A percentile compares a stretch with the other conserved stretches of the same genome.
These are phyloP conservation scores for Chaetomiaceae sp. DNA, from an alignment of 2,329 filamentous ascomycete species.

Conservation along the genomic window DNA sequence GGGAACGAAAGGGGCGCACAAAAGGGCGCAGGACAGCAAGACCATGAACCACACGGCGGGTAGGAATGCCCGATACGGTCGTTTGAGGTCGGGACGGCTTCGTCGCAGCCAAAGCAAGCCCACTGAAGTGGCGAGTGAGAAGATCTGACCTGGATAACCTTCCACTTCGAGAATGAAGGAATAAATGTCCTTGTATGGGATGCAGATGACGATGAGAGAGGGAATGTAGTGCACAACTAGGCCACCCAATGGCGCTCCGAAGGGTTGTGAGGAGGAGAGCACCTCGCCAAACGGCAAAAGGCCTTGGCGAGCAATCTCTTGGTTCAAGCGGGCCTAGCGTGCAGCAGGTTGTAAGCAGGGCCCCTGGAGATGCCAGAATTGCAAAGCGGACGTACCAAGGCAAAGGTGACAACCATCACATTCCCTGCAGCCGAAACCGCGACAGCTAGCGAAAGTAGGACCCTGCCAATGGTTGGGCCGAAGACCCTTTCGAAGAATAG, in stretches of 20 bases:
- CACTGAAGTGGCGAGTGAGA: conserved; percentile 49
- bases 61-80: conserved; percentile 61
- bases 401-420: conserved; percentile 66
- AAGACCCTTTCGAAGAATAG: conserved; percentile 62
- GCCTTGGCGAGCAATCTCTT: conserved; percentile 66
- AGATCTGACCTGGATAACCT: conserved; percentile 59
- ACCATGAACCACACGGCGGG: conserved; percentile 53
- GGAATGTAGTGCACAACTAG: conserved; percentile 64
- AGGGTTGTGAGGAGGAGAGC: conserved; percentile 60
- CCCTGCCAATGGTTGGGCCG: conserved; percentile 50
- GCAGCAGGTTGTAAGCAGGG: neutral
- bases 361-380: too few relatives aligned
- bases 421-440: conserved; percentile 64
- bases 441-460: conserved; percentile 56
- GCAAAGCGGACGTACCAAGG: conserved; percentile 45
- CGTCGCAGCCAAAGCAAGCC: conserved; percentile 57
- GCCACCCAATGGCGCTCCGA: conserved; percentile 60
- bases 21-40: conserved; percentile 45
- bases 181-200: conserved; percentile 61
- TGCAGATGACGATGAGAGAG: conserved; percentile 57
- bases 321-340: conserved; percentile 57
- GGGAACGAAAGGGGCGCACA: conserved; percentile 58
- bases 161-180: conserved; percentile 69
- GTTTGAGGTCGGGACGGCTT: conserved; percentile 51
- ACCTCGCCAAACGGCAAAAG: conserved; percentile 58